Conservation (phyloP, 345 rosid genomes). For the Cardamine resedifolia region DNA sequence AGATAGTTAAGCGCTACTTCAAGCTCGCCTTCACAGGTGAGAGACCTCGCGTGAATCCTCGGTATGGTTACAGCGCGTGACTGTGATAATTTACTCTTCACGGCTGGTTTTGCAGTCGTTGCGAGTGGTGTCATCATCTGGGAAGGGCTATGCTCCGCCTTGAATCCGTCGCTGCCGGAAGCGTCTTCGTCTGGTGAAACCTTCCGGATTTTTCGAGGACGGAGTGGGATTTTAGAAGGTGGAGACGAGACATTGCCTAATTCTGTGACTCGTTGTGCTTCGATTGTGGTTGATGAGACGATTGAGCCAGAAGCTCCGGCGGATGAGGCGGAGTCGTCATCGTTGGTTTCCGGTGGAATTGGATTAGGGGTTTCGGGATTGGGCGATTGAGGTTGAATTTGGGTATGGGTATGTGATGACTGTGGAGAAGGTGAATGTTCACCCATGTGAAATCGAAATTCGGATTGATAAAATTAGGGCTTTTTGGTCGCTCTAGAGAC, state of each 20-base stretch:
- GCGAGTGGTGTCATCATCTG: conserved; percentile 29
- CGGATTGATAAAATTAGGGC: conserved; percentile 9
- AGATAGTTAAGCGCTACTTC: conserved; percentile 77
- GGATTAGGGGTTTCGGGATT: conserved; percentile 37
- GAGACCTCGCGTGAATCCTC: conserved; percentile 61
- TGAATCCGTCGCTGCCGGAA: conserved; percentile 26
- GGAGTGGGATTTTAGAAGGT: conserved; percentile 85
- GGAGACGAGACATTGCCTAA: conserved; percentile 47
- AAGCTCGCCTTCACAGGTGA: conserved; percentile 83
- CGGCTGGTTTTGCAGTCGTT: conserved; percentile 35
- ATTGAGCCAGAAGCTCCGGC: conserved; percentile 29
- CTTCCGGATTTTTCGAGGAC: conserved; percentile 84
- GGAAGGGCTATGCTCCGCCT: conserved; percentile 28
- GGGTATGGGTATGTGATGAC: conserved; percentile 41
- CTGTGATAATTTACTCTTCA: conserved; percentile 35
- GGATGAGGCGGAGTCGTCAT: conserved; percentile 27
- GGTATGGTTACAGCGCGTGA: conserved; percentile 47
- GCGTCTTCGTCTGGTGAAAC: conserved; percentile 55
- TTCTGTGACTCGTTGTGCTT: conserved; percentile 39
- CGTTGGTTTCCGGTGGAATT: conserved; percentile 31
- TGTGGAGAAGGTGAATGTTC: conserved; percentile 58
- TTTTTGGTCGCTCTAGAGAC: conserved; percentile 17
- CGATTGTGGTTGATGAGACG: conserved; percentile 32
- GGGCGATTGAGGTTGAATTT: conserved; percentile 40
- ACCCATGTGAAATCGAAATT: conserved; percentile 54